phyloP scores from a whole-genome alignment of 495 filamentous ascomycete genomes.

The Aspergillus wentii region DNA sequence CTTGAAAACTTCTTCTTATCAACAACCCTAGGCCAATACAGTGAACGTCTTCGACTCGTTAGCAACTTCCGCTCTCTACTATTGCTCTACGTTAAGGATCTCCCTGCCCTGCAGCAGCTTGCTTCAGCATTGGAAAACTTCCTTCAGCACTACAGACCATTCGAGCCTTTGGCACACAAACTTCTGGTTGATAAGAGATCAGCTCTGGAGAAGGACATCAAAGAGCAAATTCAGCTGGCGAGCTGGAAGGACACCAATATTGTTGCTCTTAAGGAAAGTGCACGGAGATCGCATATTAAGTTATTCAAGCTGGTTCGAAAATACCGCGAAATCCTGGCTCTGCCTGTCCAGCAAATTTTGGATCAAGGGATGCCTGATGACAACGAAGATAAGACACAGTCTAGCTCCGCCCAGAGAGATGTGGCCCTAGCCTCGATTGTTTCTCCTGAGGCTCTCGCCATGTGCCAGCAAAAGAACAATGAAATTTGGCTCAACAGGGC shows the following conservation, averaged over 20 bases:
- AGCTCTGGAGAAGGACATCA: conserved; percentile 77
- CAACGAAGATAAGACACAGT: conserved; percentile 16
- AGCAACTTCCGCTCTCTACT: conserved; percentile 57
- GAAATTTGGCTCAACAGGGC: conserved; percentile 55
- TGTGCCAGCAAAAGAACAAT: conserved; percentile 49
- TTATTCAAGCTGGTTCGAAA: conserved; percentile 87
- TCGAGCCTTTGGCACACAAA: conserved; percentile 57
- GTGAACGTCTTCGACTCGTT: conserved; percentile 65
- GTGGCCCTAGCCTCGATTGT: conserved; percentile 13
- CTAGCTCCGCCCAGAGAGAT: conserved; percentile 14
- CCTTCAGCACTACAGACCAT: conserved; percentile 64
- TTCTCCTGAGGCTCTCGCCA: conserved; percentile 38
- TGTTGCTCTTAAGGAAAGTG: conserved; percentile 78
- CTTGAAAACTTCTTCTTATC: conserved; percentile 70
- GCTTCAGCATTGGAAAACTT: conserved; percentile 69
- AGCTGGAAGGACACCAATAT: conserved; percentile 98
- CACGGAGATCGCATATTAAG: conserved; percentile 83
- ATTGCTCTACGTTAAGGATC: conserved; percentile 47
- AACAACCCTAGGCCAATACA: conserved; percentile 76
- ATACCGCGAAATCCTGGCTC: conserved; percentile 70
- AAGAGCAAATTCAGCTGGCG: conserved; percentile 78
- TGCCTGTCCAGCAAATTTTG: conserved; percentile 60
- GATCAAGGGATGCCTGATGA: conserved; percentile 61
- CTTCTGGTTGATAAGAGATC: conserved; percentile 56
- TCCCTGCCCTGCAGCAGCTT: conserved; percentile 45